Percentiles rank a stretch among this genome's conserved stretches.
Conservation (phyloP, 2,329 filamentous ascomycete species). For the Ceratocystis eucalypticola region DNA sequence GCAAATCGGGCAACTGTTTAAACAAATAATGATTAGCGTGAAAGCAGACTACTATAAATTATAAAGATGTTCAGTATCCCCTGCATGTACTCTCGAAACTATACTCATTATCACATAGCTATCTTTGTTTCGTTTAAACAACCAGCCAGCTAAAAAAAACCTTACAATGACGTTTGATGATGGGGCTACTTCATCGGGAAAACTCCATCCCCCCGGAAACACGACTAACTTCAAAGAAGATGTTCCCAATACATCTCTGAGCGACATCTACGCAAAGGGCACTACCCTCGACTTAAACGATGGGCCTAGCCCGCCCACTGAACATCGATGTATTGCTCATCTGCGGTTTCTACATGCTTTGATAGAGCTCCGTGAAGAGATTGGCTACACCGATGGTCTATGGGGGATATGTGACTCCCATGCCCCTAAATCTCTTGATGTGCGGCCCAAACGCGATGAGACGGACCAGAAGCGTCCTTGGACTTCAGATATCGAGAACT, state of each 20-base stretch:
- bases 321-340: constrained; percentile 54
- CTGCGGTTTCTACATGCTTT: constrained; percentile 59
- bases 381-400: constrained; percentile 53
- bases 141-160: neutral
- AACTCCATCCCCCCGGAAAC: neutral
- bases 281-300: constrained; percentile 10
- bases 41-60: too few species aligned
- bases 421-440: constrained; percentile 23
- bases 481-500: neutral
- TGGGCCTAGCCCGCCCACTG: constrained; percentile 9
- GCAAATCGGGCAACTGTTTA: too few species aligned
- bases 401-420: constrained; percentile 46
- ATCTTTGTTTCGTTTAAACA: too few species aligned
- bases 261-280: neutral
- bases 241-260: neutral
- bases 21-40: too few species aligned
- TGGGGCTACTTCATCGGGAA: neutral
- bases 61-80: too few species aligned
- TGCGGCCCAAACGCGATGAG: neutral
- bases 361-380: constrained; percentile 50
- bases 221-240: neutral
- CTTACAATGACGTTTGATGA: neutral
- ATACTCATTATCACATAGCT: too few species aligned
- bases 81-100: too few species aligned
- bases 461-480: constrained; percentile 7